These are phyloP conservation scores for Jatropha curcas DNA, from an alignment of 345 rosid species.

Conservation along the genomic window DNA sequence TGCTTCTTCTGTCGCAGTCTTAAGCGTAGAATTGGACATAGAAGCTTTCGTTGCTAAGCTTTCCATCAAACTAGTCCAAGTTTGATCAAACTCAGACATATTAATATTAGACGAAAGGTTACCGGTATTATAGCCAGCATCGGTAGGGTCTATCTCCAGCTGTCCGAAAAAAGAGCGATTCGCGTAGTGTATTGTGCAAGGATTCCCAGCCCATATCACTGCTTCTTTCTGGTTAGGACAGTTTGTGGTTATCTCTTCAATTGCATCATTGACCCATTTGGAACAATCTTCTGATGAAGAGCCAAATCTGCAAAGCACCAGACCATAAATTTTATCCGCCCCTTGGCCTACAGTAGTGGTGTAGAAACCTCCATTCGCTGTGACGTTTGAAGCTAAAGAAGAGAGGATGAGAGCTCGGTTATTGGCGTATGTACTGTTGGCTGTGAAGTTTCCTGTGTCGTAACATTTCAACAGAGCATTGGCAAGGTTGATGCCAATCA, in stretches of 20 bases:
- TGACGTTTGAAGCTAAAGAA: conserved; percentile 30
- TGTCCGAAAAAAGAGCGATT: conserved; percentile 26
- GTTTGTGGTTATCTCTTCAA: no score
- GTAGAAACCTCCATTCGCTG: conserved; percentile 30
- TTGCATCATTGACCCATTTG: conserved; percentile 22
- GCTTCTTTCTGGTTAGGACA: conserved; percentile 49
- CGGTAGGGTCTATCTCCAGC: conserved; percentile 23
- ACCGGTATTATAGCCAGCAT: background rate
- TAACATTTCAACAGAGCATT: conserved; percentile 2
- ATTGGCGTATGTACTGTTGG: conserved; percentile 18
- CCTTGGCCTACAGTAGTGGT: conserved; percentile 27
- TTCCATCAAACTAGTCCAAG: conserved; percentile 39
- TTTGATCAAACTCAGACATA: conserved; percentile 21
- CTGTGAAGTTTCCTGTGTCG: conserved; percentile 36
- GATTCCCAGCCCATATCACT: conserved; percentile 21
- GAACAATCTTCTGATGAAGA: conserved; percentile 28
- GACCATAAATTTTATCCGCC: conserved; percentile 22
- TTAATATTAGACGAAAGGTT: conserved; percentile 20
- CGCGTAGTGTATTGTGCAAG: conserved; percentile 46
- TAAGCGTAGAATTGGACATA: conserved; percentile 28
- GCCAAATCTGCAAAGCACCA: conserved; percentile 41
- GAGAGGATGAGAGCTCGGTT: conserved; percentile 34
- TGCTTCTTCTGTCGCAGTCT: conserved; percentile 39
- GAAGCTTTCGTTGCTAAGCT: conserved; percentile 23
- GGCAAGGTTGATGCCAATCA: background rate